Evolutionary conservation across 306 rosid genomes (phyloP).

Genomic region (Carpinus viminea): DNA sequence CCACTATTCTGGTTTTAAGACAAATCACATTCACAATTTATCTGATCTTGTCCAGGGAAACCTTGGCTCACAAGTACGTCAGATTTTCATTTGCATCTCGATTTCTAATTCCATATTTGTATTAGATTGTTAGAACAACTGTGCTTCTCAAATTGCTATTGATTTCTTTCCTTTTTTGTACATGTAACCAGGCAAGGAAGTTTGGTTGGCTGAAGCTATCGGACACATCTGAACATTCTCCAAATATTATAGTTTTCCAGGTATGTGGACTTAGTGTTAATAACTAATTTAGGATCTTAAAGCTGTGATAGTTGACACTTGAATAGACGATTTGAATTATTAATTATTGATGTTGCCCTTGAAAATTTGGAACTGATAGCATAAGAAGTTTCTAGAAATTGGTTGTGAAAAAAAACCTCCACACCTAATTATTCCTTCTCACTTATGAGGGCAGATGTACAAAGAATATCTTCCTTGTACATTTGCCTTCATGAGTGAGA

Average conservation of each 20-base stretch:
- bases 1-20: constrained; percentile 83
- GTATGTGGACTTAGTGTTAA: constrained; percentile 38
- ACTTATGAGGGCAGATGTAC: too few species aligned
- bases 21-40: constrained; percentile 83
- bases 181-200: constrained; percentile 54
- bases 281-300: background rate
- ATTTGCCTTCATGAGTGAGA: too few species aligned
- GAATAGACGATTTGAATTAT: too few species aligned
- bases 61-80: constrained; percentile 75
- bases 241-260: constrained; percentile 87
- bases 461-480: too few species aligned
- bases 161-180: constrained; percentile 25
- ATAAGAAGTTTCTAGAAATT: too few species aligned
- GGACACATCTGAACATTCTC: constrained; percentile 63
- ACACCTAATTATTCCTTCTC: too few species aligned
- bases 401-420: too few species aligned
- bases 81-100: constrained; percentile 14
- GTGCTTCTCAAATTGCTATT: constrained; percentile 16
- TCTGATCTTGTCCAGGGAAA: constrained; percentile 80
- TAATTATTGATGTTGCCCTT: too few species aligned
- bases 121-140: background rate
- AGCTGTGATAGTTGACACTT: background rate
- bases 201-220: constrained; percentile 67
- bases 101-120: constrained; percentile 8
- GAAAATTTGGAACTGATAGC: too few species aligned